These are phyloP conservation scores for Patellaria atrata DNA, from an alignment of 495 filamentous ascomycete species.

Conservation along the genomic window DNA sequence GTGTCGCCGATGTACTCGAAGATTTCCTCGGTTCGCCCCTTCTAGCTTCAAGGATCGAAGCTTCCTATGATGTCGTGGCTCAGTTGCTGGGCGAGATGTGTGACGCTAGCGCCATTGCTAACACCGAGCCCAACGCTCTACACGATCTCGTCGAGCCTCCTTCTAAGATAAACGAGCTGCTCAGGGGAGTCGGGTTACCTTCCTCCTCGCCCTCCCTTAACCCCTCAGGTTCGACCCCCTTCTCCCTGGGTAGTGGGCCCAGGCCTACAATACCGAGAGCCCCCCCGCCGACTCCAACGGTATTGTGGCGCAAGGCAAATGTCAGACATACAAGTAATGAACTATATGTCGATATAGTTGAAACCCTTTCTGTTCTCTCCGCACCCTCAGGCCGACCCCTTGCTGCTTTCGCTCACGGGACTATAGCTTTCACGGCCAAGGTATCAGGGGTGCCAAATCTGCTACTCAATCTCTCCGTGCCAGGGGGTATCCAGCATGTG, in stretches of 20 bases:
- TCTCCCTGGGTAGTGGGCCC: constrained; percentile 3
- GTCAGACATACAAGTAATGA: constrained; percentile 95
- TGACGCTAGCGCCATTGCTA: constrained; percentile 78
- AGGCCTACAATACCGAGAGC: constrained; percentile 27
- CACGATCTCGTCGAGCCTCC: constrained; percentile 85
- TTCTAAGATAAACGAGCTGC: constrained; percentile 73
- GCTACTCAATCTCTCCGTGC: constrained; percentile 59
- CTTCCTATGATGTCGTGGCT: constrained; percentile 83
- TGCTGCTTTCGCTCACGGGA: constrained; percentile 76
- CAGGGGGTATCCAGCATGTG: constrained; percentile 51
- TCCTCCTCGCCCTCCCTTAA: constrained; percentile 32
- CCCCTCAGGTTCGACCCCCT: constrained; percentile 11
- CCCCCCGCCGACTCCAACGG: constrained; percentile 35
- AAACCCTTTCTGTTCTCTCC: constrained; percentile 72
- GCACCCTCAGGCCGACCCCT: constrained; percentile 81
- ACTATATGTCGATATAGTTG: constrained; percentile 90
- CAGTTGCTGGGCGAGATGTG: constrained; percentile 93
- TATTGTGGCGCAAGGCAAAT: constrained; percentile 81
- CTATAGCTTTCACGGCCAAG: constrained; percentile 88
- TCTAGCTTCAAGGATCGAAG: constrained; percentile 69
- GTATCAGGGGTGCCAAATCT: constrained; percentile 90
- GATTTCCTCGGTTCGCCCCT: constrained; percentile 89
- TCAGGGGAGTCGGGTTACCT: constrained; percentile 76
- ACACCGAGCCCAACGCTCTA: constrained; percentile 85
- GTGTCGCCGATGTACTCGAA: constrained; percentile 83